Base-by-base conservation (phyloP, 176 grass and related monocot genomes). In the Cenchrus americanus region DNA sequence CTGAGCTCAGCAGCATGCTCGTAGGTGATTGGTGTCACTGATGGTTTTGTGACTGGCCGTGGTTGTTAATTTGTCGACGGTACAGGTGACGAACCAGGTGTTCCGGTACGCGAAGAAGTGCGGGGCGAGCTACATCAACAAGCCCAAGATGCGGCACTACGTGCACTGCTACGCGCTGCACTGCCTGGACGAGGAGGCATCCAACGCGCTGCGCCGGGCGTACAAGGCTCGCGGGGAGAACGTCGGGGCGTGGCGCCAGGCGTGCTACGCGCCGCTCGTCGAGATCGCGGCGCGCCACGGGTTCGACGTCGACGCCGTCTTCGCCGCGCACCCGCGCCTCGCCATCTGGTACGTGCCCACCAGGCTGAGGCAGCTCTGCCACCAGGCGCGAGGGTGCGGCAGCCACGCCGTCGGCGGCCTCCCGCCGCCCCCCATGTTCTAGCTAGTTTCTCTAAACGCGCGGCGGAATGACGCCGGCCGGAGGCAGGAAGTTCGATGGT, bases 121-220 rank as follows among this genome's bases (percentile, higher is more conserved):
- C 12, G 96, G 96, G 37, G 96, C 93, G 63, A 96, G 86, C 93
- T 95, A 94, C 93, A 99, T 99, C 91, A 99, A 99, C 86, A 99
- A 99, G 91, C 96, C 96, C 32, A 99, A 99, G 93, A 99, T 99
- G 96, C 88, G 96, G 69, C 96, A 99, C 74, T 99, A 99, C 73
- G 96, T 99, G 69, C 96, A 99, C 92, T 99, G 96, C 93, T 99
- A 99, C 79, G 97, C 97, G 43, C 89, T 99, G 48, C 97, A 99
- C 64, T 99, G 97, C 90, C 93, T 99, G 3, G 97, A 96, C 87
- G 88, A 91, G 86, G 97, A 96, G 62, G 85, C 87, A 22, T 99
- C 97, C 32, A 89, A 99, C 81, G 93, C 86, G 49, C 84, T 99
- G 30, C 85, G 97, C 67, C 72, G 94, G 30, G 86, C 74, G 13